Percentiles rank a stretch among this genome's conserved stretches.
Evolutionary conservation across 768 basidiomycete species (phyloP).

Genomic region (Russula sp.): DNA sequence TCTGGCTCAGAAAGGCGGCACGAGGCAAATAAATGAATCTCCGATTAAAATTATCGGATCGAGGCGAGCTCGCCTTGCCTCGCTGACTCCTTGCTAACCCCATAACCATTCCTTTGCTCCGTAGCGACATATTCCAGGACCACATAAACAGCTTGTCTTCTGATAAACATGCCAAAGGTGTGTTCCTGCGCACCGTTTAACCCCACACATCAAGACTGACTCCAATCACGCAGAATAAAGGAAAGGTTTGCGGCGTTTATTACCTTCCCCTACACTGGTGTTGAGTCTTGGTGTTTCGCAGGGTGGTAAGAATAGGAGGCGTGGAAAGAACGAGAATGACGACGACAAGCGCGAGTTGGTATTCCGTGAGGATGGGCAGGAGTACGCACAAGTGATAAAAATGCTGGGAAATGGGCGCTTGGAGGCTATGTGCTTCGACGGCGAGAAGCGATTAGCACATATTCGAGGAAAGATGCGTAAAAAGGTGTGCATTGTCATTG

Average conservation of each 20-base stretch:
- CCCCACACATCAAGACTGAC: not conserved
- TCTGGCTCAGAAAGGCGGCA: too few relatives aligned
- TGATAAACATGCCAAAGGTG: constrained; percentile 29
- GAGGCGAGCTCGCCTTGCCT: not conserved
- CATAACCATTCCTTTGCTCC: not conserved
- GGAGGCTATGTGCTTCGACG: constrained; percentile 97
- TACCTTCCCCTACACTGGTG: constrained; percentile 8
- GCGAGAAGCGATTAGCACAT: constrained; percentile 95
- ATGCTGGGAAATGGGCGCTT: constrained; percentile 98
- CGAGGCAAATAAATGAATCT: constrained; percentile 9
- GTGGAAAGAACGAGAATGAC: constrained; percentile 99
- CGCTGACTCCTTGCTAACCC: not conserved
- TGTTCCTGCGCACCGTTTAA: not conserved
- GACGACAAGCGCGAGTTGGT: constrained; percentile 98
- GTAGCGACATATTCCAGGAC: not conserved
- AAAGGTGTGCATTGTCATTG: constrained; percentile 60
- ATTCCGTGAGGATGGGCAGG: constrained; percentile 98
- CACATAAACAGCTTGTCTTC: not conserved
- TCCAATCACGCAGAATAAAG: constrained; percentile 54
- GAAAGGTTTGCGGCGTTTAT: constrained; percentile 50
- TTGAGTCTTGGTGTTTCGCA: constrained; percentile 37
- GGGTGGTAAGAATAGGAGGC: constrained; percentile 99
- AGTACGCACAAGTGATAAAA: constrained; percentile 97
- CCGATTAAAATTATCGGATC: constrained; percentile 16
- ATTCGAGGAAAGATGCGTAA: constrained; percentile 99